A percentile compares a stretch with the other conserved stretches of the same genome.
Conservation (phyloP, 257 asterid genomes). For the Craterostigma plantagineum region DNA sequence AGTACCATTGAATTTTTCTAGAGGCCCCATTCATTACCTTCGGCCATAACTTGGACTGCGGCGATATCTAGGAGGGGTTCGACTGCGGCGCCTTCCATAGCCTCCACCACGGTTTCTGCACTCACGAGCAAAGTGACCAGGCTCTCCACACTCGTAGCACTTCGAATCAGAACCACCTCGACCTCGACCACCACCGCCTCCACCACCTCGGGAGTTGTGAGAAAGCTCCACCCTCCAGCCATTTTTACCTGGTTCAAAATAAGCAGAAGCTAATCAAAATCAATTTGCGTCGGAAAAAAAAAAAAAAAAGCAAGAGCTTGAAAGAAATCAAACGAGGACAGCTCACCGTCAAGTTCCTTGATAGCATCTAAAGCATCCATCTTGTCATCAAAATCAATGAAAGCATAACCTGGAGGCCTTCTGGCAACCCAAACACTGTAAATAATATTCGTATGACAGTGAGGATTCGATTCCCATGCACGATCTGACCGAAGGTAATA, state of each 20-base stretch:
- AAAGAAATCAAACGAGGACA: neutral
- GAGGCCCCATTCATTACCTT: constrained; percentile 12
- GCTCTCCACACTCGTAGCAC: constrained; percentile 49
- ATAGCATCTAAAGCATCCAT: constrained; percentile 47
- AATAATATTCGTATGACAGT: neutral
- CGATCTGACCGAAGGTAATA: too few species aligned
- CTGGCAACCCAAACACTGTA: constrained; percentile 62
- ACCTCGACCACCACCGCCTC: constrained; percentile 20
- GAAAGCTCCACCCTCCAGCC: constrained; percentile 67
- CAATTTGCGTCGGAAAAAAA: neutral
- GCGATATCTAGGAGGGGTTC: constrained; percentile 11
- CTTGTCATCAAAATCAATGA: constrained; percentile 37
- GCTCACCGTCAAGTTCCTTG: constrained; percentile 31
- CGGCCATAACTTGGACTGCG: constrained; percentile 52
- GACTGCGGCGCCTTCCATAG: constrained; percentile 22
- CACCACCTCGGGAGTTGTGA: constrained; percentile 32
- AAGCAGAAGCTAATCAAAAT: neutral
- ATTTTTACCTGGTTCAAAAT: constrained; percentile 27
- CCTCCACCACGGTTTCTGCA: constrained; percentile 30
- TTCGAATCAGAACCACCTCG: constrained; percentile 20
- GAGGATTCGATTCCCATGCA: too few species aligned
- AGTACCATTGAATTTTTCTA: neutral
- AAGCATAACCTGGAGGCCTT: constrained; percentile 59
- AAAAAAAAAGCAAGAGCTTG: neutral
- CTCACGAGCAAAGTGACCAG: constrained; percentile 60